phyloP scores from a whole-genome alignment of 2,329 filamentous ascomycete genomes.

The Neofusicoccum ribis region DNA sequence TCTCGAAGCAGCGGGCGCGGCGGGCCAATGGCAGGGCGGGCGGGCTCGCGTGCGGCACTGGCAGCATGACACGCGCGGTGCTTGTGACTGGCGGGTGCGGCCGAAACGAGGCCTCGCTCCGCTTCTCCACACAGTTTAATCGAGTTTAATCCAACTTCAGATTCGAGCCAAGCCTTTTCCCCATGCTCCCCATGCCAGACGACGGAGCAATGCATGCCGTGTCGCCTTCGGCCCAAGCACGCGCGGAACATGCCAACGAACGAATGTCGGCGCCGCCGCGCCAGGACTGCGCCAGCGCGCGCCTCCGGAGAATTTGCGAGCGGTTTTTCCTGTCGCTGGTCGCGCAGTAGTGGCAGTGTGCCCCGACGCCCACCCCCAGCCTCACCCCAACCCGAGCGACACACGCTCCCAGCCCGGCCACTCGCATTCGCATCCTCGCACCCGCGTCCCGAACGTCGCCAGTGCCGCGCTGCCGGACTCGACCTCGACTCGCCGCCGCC shows the following conservation, averaged over 20 bases:
- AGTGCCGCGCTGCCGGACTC: not conserved
- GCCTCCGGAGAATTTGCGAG: slow-evolving; percentile 5
- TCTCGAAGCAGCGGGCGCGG: not conserved
- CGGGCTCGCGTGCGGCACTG: not conserved
- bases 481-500: not conserved
- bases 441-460: not conserved
- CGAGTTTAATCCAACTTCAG: slow-evolving; percentile 14
- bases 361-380: too few species aligned
- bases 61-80: slow-evolving; percentile 1
- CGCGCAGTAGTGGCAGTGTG: too few species aligned
- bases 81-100: slow-evolving; percentile 5
- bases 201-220: slow-evolving; percentile 8
- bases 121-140: slow-evolving; percentile 8
- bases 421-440: not conserved
- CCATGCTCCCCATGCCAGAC: not conserved
- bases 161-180: not conserved
- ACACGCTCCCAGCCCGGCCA: not conserved
- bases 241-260: not conserved
- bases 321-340: not conserved
- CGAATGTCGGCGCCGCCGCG: not conserved
- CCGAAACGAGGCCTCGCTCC: slow-evolving; percentile 5
- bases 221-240: not conserved
- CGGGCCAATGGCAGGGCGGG: too few species aligned
- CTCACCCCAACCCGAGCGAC: too few species aligned
- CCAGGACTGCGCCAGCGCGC: not conserved